Conservation (phyloP, 1,139 yeast genomes). For the Spencermartinsiella ligniputridi region DNA sequence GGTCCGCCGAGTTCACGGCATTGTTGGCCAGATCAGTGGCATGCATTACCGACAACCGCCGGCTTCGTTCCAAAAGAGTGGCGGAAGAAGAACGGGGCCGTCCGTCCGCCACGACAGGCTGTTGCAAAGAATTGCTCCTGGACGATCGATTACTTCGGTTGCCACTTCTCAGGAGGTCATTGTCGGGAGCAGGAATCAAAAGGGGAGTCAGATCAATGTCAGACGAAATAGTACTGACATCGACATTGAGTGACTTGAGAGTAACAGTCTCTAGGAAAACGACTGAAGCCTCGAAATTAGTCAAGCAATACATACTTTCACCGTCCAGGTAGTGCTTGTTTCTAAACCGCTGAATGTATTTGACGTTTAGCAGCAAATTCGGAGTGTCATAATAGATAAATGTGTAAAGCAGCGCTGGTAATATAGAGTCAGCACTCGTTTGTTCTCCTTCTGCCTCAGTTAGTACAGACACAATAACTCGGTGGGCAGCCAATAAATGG, state of each 20-base stretch:
- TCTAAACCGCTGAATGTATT: constrained; percentile 54
- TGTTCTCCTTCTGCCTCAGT: constrained; percentile 19
- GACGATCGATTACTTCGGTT: constrained; percentile 16
- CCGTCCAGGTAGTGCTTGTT: constrained; percentile 45
- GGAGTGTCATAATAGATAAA: constrained; percentile 43
- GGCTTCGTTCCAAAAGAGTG: constrained; percentile 3
- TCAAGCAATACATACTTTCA: constrained; percentile 53
- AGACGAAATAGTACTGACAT: constrained; percentile 17
- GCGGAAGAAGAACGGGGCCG: constrained; percentile 4
- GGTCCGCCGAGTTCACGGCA: constrained; percentile 30
- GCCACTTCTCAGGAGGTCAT: constrained; percentile 16
- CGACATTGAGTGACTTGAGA: constrained; percentile 36
- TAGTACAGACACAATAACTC: constrained; percentile 35
- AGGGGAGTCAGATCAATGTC: constrained; percentile 23
- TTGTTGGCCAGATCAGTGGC: constrained; percentile 27
- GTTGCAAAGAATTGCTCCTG: constrained; percentile 18
- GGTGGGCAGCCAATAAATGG: constrained; percentile 39
- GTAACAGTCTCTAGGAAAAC: constrained; percentile 49
- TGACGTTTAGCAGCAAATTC: constrained; percentile 46
- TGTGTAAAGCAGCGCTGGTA: constrained; percentile 52
- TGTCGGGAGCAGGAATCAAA: constrained; percentile 16
- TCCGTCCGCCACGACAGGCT: constrained; percentile 3
- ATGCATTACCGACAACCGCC: constrained; percentile 18
- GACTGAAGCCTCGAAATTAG: constrained; percentile 62
- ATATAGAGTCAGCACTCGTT: constrained; percentile 46